These are phyloP conservation scores for Beauveria sp. DNA, from an alignment of 2,329 filamentous ascomycete genomes.

Conservation along the genomic window DNA sequence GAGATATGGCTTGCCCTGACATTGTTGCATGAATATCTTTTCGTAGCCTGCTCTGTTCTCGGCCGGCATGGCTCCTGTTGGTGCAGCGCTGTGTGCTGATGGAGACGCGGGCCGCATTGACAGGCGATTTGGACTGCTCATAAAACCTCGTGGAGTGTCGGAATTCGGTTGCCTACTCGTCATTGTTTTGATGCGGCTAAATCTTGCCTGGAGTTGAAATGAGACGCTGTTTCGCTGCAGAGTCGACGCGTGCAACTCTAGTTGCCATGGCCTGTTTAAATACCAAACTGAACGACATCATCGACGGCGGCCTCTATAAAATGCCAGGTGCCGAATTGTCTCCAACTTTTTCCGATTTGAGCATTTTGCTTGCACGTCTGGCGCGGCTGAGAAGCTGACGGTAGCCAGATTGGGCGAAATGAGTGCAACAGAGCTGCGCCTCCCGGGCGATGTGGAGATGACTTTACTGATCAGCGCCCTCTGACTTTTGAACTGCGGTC, in stretches of 20 bases:
- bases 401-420: background rate
- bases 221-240: too few relatives aligned
- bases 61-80: background rate
- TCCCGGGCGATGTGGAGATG: background rate
- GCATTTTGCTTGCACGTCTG: background rate
- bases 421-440: background rate
- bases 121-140: background rate
- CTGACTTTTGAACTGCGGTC: too few relatives aligned
- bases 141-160: background rate
- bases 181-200: background rate
- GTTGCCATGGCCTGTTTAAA: background rate
- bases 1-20: conserved; percentile 13
- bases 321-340: background rate
- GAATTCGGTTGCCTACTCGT: background rate
- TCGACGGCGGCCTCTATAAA: background rate
- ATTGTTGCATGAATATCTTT: background rate
- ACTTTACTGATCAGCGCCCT: too few relatives aligned
- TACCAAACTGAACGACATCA: background rate
- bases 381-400: background rate
- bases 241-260: background rate
- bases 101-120: background rate
- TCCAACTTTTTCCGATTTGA: background rate
- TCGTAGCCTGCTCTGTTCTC: background rate
- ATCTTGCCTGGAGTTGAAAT: too few relatives aligned
- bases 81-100: background rate